These are phyloP conservation scores for Aspergillus biplanus DNA, from an alignment of 495 filamentous ascomycete species.

Conservation along the genomic window DNA sequence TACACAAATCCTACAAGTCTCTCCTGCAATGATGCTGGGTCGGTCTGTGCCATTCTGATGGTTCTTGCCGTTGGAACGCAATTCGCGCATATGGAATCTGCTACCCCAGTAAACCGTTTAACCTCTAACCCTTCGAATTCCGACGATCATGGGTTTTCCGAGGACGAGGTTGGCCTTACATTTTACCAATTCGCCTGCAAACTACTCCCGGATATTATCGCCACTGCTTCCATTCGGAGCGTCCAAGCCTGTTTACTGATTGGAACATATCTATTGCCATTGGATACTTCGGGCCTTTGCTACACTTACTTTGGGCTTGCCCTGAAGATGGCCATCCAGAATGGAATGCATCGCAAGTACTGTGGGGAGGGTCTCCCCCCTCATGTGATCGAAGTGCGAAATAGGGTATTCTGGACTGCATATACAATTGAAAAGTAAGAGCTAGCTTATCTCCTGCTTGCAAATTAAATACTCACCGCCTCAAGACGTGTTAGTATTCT, in stretches of 20 bases:
- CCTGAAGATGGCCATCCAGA: conserved; percentile 55
- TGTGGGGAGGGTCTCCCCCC: conserved; percentile 47
- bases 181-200: conserved; percentile 57
- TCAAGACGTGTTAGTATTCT: conserved; percentile 46
- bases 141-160: conserved; percentile 51
- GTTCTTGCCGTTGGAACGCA: conserved; percentile 58
- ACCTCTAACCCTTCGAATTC: conserved; percentile 31
- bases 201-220: conserved; percentile 56
- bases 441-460: neutral
- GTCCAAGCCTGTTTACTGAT: conserved; percentile 56
- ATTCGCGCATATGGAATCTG: conserved; percentile 56
- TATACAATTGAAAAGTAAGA: conserved; percentile 55
- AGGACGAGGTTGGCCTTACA: conserved; percentile 55
- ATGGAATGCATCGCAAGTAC: conserved; percentile 58
- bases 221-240: conserved; percentile 54
- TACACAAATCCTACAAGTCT: conserved; percentile 48
- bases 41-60: conserved; percentile 53
- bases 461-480: conserved; percentile 22
- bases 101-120: conserved; percentile 44
- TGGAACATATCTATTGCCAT: conserved; percentile 52
- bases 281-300: conserved; percentile 54
- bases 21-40: conserved; percentile 49
- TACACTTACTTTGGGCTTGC: conserved; percentile 57
- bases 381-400: conserved; percentile 49
- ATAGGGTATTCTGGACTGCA: conserved; percentile 56